Evolutionary conservation across 441 rosid species (phyloP), one percentile per base, ranked within the genome.

Genomic region (Biscutella laevigata): DNA sequence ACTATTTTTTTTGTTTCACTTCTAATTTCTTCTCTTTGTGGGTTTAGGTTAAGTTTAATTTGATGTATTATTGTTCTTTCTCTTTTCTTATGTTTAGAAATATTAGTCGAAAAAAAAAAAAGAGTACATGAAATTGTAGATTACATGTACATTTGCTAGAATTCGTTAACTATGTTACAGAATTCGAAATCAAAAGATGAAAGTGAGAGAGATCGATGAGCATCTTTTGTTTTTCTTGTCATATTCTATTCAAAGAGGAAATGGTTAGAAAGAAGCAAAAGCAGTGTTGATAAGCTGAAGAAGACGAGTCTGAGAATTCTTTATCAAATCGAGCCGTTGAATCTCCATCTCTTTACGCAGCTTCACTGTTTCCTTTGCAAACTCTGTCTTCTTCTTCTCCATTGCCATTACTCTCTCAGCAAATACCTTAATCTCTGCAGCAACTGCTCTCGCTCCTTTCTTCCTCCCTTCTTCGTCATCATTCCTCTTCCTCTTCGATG

Each of bases 361-460:
- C 64, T 56, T 49, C 54, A 67, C 74, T 0, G 55, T 60, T 60
- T 80, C 79, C 50, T 46, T 74, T 1, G 73, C 68, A 66, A 80
- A 70, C 66, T 75, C 77, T 59, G 75, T 69, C 71, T 68, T 77
- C 66, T 43, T 71, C 61, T 57, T 74, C 70, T 80, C 83, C 70
- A 77, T 46, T 16, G 54, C 63, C 53, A 63, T 54, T 8, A 63
- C 56, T 47, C 66, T 70, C 57, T 75, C 78, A 2, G 80, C 77
- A 10, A 81, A 77, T 1, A 37, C 55, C 37, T 72, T 68, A 26
- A 75, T 70, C 60, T 77, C 81, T 20, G 47, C 64, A 0, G 80
- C 81, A 6, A 81, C 50, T n/a, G 64, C 66, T 41, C 39, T 45
- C 6, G 49, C 69, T 45, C 59, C 72, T 29, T 40, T 57, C 39